A percentile compares a stretch with the other conserved stretches of the same genome.
These are phyloP conservation scores for Cucumis melo DNA, from an alignment of 306 rosid genomes.

Conservation along the genomic window DNA sequence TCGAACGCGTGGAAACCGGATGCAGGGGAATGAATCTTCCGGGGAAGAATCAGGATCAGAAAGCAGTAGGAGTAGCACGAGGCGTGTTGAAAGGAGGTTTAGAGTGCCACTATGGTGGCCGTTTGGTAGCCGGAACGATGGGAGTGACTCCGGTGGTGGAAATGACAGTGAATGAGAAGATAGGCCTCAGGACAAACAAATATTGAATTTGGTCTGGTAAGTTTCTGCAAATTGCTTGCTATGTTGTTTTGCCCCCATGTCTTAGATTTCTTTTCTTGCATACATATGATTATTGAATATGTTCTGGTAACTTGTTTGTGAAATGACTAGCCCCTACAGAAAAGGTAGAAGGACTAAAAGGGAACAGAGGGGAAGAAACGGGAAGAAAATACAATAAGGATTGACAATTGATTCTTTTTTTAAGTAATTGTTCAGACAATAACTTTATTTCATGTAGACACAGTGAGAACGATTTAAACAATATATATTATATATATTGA, in stretches of 20 bases:
- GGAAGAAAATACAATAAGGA: background rate
- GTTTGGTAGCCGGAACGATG: slow-evolving; percentile 4
- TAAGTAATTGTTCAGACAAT: background rate
- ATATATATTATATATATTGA: too few species aligned
- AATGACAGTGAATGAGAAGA: background rate
- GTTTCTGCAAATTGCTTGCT: background rate
- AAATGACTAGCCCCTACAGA: background rate
- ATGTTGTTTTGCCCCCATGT: background rate
- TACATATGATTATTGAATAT: background rate
- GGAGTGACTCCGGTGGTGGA: background rate
- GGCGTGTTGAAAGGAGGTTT: slow-evolving; percentile 8
- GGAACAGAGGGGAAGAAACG: background rate
- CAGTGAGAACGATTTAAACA: background rate
- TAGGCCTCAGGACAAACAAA: background rate
- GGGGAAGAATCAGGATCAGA: background rate
- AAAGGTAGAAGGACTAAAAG: background rate
- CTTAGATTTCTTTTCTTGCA: background rate
- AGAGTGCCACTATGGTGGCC: slow-evolving; percentile 13
- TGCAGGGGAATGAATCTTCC: background rate
- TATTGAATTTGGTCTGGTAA: background rate
- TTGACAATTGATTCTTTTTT: background rate
- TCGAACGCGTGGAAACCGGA: slow-evolving; percentile 17
- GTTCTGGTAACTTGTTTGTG: background rate
- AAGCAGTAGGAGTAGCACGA: background rate
- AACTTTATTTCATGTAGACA: background rate